Percentiles rank a stretch among this genome's conserved stretches.
Conservation (phyloP, 1,139 yeast species). For the Debaryomyces robertsiae region DNA sequence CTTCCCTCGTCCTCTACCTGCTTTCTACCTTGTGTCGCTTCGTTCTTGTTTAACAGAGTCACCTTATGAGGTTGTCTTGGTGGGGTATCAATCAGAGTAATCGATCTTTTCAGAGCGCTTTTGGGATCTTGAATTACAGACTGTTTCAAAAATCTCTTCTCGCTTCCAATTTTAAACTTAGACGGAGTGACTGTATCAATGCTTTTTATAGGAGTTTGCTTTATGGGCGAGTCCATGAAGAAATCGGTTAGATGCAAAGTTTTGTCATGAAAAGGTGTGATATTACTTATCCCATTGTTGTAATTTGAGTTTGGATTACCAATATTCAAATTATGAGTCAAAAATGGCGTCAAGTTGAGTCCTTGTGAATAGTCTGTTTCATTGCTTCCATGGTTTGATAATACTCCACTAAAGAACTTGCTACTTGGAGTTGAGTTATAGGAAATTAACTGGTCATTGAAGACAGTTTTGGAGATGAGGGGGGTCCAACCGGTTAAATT, state of each 20-base stretch:
- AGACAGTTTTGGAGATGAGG: conserved; percentile 41
- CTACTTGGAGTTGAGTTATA: conserved; percentile 43
- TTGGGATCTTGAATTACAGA: conserved; percentile 26
- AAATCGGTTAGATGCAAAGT: conserved; percentile 46
- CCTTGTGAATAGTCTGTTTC: conserved; percentile 41
- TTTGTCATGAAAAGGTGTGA: conserved; percentile 50
- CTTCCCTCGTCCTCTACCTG: conserved; percentile 19
- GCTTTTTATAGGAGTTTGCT: conserved; percentile 36
- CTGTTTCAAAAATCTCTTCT: conserved; percentile 21
- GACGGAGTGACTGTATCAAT: conserved; percentile 49
- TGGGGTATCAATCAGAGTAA: conserved; percentile 45
- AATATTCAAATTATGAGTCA: conserved; percentile 40
- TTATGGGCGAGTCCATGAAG: conserved; percentile 49
- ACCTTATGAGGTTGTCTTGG: conserved; percentile 42
- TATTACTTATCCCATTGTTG: conserved; percentile 24
- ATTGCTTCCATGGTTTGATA: conserved; percentile 15
- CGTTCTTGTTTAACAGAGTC: conserved; percentile 19
- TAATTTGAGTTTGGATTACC: conserved; percentile 18
- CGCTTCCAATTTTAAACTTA: conserved; percentile 34
- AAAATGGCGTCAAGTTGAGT: conserved; percentile 47
- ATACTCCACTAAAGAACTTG: conserved; percentile 26
- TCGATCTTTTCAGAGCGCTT: conserved; percentile 38
- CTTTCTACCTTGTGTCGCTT: conserved; percentile 21
- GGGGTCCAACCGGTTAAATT: conserved; percentile 50
- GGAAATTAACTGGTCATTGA: conserved; percentile 38